Percentiles rank a stretch among this genome's conserved stretches.
phyloP scores from a whole-genome alignment of 23 red algal species.

The Gracilaria caudata region DNA sequence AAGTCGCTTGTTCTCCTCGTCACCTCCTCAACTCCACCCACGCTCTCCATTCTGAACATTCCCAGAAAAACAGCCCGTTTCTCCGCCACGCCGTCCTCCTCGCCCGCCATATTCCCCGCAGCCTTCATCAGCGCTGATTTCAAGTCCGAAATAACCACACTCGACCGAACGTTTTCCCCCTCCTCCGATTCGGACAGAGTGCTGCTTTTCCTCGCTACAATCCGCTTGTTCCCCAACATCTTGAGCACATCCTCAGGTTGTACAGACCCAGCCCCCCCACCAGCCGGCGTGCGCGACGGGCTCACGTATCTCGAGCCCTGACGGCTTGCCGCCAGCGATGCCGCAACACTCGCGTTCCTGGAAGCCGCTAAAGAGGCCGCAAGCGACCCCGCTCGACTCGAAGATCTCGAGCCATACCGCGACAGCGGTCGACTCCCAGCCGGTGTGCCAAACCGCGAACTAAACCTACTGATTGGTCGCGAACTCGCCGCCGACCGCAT shows the following conservation, averaged over 20 bases:
- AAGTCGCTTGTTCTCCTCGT: neutral
- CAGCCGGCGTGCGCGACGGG: slow-evolving; percentile 39
- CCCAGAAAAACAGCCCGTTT: slow-evolving; percentile 30
- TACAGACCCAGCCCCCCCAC: slow-evolving; percentile 11
- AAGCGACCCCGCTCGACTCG: slow-evolving; percentile 28
- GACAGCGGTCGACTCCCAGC: slow-evolving; percentile 35
- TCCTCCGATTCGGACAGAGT: neutral
- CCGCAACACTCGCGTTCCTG: slow-evolving; percentile 11
- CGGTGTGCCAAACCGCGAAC: slow-evolving; percentile 46
- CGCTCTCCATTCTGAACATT: neutral
- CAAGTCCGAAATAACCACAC: slow-evolving; percentile 39
- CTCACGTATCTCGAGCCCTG: slow-evolving; percentile 32
- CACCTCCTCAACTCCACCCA: slow-evolving; percentile 4
- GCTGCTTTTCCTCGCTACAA: neutral
- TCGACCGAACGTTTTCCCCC: neutral
- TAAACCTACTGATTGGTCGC: slow-evolving; percentile 27
- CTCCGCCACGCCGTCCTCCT: neutral
- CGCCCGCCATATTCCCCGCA: slow-evolving; percentile 54
- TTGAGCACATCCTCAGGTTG: neutral
- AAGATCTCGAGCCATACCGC: slow-evolving; percentile 1
- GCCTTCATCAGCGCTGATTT: slow-evolving; percentile 64
- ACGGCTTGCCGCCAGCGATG: slow-evolving; percentile 9
- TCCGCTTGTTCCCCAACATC: neutral
- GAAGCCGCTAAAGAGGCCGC: slow-evolving; percentile 31
- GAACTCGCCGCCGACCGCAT: slow-evolving; percentile 10